Evolutionary conservation across 2,329 filamentous ascomycete genomes (phyloP), one percentile per base, ranked within the genome.

Genomic region (Aureobasidium pullulans): DNA sequence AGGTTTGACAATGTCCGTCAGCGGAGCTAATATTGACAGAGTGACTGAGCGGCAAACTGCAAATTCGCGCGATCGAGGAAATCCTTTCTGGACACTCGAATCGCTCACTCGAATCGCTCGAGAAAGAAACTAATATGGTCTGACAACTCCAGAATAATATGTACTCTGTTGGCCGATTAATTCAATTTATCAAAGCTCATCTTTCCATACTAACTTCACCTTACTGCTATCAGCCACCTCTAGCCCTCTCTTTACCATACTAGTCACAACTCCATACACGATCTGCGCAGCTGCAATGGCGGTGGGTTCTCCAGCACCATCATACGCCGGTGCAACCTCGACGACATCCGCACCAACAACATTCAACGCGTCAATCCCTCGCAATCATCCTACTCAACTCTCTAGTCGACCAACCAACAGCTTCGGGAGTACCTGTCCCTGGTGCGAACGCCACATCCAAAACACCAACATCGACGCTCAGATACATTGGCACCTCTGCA

Each of bases 331-430:
- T 46, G 87, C 84, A 11, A 95, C 89, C 78, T 96, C 91, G 6
- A 96, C 92, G 48, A 96, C 83, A 73, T 96, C 92, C 0, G 90
- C 91, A 1, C 90, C 92, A 6, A 96, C 88, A 4, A 96, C 75
- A 69, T 96, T 96, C 70, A 96, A 71, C 0, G 79, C 82, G 75
- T 96, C 91, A 43, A 96, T 82, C 0, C 89, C 90, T 36, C 90
- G 79, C 70, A 96, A 73, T 61, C n/a, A 96, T 90, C 11, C 88
- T 79, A 64, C 96, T 93, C 65, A 96, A 77, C 77, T 96, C 92
- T 52, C 91, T 79, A 23, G 88, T 95, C 6, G 89, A 94, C 91
- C 91, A 96, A 34, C 91, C 91, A 60, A 91, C 91, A 0, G 90
- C 87, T 76, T 96, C 91, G 0, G 91, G 91, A 0, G 91, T 96